Base-by-base conservation (phyloP, 2,329 filamentous ascomycete species). In the Coniochaeta hoffmannii region DNA sequence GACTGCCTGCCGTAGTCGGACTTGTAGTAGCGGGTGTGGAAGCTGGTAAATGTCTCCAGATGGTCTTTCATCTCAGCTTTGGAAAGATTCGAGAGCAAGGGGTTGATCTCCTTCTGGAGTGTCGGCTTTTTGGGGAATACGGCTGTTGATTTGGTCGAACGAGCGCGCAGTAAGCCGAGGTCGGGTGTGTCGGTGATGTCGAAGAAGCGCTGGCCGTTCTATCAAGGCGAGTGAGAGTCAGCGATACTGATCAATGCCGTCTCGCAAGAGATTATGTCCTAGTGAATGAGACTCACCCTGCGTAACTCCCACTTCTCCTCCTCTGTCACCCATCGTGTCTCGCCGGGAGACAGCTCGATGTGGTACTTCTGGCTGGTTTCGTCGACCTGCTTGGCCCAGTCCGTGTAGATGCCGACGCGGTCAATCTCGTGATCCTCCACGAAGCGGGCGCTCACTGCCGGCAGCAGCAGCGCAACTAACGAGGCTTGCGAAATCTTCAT, bases 231-330 rank as follows among this genome's bases (percentile, higher is more conserved):
- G 15, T n/a, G 15, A 26, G 22, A 14, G 30, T 32, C 15, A 55
- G 55, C 65, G 19, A 6, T n/a, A 51, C 31, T 34, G 28, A 51
- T 34, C n/a, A 50, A 50, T 6, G 38, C 8, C 9, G 4, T n/a
- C 10, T 10, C 9, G 11, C 9, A 26, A 36, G 41, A 30, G 19
- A 9, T 46, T 7, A 28, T 30, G 36, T 2, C 35, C 15, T 2
- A 15, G 38, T 19, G 7, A 9, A 32, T 3, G 4, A 54, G 44
- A 73, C 83, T 56, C 80, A 95, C 91, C 63, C 90, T 80, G 66
- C 88, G 86, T 60, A 97, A 75, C 70, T 87, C 85, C 91, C 93
- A 97, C 73, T 97, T 99, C 75, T 97, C 86, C 34, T 96, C 89
- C 65, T 97, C 93, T 0, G 90, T 95, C 31, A 97, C 87, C 88